Base-by-base conservation (phyloP, 495 filamentous ascomycete genomes). In the Penicillium mononematosum region DNA sequence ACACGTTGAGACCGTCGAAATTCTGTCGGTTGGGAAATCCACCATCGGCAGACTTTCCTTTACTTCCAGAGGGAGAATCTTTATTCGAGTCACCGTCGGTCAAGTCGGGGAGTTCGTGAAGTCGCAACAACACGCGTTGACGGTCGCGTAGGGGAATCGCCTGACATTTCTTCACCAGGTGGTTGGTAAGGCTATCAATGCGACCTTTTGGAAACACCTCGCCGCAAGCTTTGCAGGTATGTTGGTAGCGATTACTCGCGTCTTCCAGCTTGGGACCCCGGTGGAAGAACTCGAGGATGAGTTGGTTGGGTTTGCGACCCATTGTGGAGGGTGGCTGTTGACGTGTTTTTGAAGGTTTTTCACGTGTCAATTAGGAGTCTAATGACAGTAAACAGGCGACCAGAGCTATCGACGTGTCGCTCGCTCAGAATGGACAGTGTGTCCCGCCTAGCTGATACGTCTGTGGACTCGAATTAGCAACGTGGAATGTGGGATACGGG, bases 141-240 rank as follows among this genome's bases (percentile, higher is more conserved):
- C 88, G 81, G 54, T 89, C 85, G 42, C 80, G 78, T 54, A 86
- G 72, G 34, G 82, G 77, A 31, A 92, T 85, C 19, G 85, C 87
- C 42, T 86, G 86, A 66, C 91, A 96, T 73, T 87, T 91, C 70
- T 90, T 92, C 43, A 87, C 81, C 45, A 96, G 75, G 65, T 96
- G 91, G 60, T 75, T 85, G 32, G 82, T 87, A 19, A 96, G 72
- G 64, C 83, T 89, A 58, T 96, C 91, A 65, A 89, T 84, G 49
- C 91, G 83, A 60, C 91, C 91, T 62, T 92, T 92, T 44, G 89
- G 88, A 57, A 93, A 93, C 61, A 85, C 83, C 64, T 93, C 88
- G 46, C 89, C 88, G 64, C 91, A 96, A 41, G 83, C 78, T 75
- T 90, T 91, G 81, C 90, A 96, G 4, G 87, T 91, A 68, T 93